phyloP scores from a whole-genome alignment of 441 rosid species.

The Adansonia gregorii region DNA sequence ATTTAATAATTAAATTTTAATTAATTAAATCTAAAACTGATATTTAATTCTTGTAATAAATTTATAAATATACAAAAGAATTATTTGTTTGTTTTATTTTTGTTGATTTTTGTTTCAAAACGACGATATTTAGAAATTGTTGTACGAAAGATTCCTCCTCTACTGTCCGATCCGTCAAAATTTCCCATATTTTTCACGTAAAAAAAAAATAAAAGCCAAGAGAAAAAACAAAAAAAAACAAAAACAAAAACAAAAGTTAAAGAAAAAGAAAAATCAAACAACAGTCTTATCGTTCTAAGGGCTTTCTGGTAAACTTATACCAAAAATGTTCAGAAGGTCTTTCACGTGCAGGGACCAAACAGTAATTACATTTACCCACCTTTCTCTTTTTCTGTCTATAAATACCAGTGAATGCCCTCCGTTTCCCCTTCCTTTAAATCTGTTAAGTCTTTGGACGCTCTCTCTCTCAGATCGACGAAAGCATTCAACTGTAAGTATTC shows the following conservation, averaged over 20 bases:
- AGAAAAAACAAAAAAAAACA: not conserved
- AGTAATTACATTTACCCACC: constrained; percentile 33
- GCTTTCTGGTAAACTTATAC: not conserved
- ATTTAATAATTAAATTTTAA: not conserved
- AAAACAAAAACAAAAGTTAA: too few relatives aligned
- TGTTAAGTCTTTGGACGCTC: constrained; percentile 26
- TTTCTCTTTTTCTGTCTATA: constrained; percentile 42
- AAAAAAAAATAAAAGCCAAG: not conserved
- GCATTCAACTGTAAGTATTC: constrained; percentile 45
- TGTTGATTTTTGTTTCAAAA: not conserved
- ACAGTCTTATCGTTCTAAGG: not conserved
- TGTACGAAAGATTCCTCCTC: not conserved
- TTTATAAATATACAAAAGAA: too few relatives aligned
- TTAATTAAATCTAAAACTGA: too few relatives aligned
- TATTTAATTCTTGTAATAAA: too few relatives aligned
- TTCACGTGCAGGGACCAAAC: constrained; percentile 45
- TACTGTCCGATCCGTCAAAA: not conserved
- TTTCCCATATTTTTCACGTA: not conserved
- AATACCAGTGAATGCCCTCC: constrained; percentile 16
- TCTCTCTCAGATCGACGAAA: constrained; percentile 21
- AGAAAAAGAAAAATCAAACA: not conserved
- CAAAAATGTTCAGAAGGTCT: not conserved
- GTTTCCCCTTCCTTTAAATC: constrained; percentile 4
- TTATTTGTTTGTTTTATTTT: too few relatives aligned
- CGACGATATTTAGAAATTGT: not conserved